A percentile compares a stretch with the other conserved stretches of the same genome.
Evolutionary conservation across 257 asterid species (phyloP).

Genomic region (Oldenlandia corymbosa): DNA sequence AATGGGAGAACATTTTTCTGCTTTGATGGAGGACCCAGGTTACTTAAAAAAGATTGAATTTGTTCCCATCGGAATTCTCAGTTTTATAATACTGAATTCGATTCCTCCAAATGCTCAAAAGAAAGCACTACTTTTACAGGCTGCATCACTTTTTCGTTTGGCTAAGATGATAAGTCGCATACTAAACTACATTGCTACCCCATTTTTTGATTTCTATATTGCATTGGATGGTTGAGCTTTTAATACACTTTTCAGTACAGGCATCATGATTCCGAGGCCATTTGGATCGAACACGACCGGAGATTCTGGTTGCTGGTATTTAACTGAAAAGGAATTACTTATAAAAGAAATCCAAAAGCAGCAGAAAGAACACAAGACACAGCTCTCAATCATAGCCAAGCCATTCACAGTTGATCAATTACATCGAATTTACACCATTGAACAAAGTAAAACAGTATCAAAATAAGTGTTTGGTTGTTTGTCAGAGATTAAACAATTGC

Average conservation of each 20-base stretch:
- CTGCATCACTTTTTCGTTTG: constrained; percentile 24
- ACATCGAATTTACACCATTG: constrained; percentile 14
- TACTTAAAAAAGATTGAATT: constrained; percentile 52
- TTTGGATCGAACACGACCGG: neutral
- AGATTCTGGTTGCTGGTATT: neutral
- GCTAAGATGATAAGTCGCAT: constrained; percentile 4
- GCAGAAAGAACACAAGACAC: neutral
- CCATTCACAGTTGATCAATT: neutral
- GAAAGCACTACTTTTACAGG: constrained; percentile 25
- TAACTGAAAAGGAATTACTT: neutral
- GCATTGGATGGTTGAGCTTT: constrained; percentile 17
- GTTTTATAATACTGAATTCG: constrained; percentile 15
- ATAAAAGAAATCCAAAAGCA: neutral
- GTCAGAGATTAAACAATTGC: constrained; percentile 28
- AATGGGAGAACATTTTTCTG: constrained; percentile 34
- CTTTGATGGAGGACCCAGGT: constrained; percentile 39
- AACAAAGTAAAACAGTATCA: constrained; percentile 6
- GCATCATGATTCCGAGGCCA: neutral
- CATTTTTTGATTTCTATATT: constrained; percentile 15
- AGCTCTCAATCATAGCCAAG: neutral
- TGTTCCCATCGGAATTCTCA: constrained; percentile 42
- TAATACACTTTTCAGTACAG: neutral
- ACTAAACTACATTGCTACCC: too few species aligned
- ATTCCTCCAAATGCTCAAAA: constrained; percentile 23
- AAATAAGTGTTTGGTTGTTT: neutral